Evolutionary conservation across 306 rosid genomes (phyloP), one percentile per base, ranked within the genome.

Genomic region (Bauhinia variegata): DNA sequence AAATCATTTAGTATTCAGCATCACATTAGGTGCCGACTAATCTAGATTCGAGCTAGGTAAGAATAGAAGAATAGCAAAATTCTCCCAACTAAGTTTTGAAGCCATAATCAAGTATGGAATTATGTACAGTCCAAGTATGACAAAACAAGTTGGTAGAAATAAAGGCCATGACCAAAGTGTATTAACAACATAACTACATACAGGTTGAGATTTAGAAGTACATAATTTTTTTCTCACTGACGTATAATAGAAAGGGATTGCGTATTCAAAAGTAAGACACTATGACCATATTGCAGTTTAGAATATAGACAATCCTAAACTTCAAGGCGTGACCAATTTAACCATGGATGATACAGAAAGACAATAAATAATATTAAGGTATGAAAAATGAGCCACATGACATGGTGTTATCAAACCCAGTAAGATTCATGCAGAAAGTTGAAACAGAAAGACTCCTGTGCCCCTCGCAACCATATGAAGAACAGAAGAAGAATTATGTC

Each of bases 391-490:
- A 62, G 64, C 58, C 54, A 31, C 38, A 37, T 30, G 30, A 31
- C 38, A 37, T 30, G 30, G 12, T 4, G 16, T 54, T 48, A 51
- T 33, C 54, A 65, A 18, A 32, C 28, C 23, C 39, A 39, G 12
- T 59, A 34, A 69, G 56, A 44, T 64, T 54, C 9, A 33, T 5
- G 14, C 55, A 61, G 32, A 15, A 14, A 50, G 51, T 55, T 31
- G 62, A 54, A 58, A 43, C 8, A 69, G 48, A 66, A 63, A 65
- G 39, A 54, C 34, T 63, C 52, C 7, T 15, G 12, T 16, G 33
- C 14, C 77, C 63, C 64, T 53, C 54, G 54, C 68, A 16, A 54
- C 11, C 19, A 69, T 33, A 56, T 38, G 19, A 41, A 54, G 55
- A 58, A 47, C 46, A 52, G 17, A 60, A n/a, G 63, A 15, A 23